Percentiles rank a stretch among this genome's conserved stretches.
phyloP scores from a whole-genome alignment of 768 basidiomycete species.

The Kwoniella sp. region DNA sequence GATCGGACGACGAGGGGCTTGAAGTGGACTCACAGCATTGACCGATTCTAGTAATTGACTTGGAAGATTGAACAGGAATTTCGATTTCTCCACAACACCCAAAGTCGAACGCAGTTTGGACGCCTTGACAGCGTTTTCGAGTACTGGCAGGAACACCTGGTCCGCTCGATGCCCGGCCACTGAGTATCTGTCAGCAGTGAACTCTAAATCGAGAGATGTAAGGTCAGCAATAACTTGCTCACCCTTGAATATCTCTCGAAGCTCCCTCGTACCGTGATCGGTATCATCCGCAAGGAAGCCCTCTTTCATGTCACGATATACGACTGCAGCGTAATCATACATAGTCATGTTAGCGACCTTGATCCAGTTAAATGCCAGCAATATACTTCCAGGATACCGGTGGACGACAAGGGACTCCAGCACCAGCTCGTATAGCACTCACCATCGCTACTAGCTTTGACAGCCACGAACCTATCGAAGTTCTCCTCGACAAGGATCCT shows the following conservation, averaged over 20 bases:
- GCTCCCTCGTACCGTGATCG: conserved; percentile 78
- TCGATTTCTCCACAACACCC: conserved; percentile 91
- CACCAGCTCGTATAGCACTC: conserved; percentile 22
- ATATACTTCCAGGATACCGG: too few species aligned
- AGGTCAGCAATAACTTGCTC: too few species aligned
- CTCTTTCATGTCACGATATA: conserved; percentile 91
- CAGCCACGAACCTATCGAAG: conserved; percentile 95
- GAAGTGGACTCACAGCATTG: conserved; percentile 69
- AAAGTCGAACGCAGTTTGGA: conserved; percentile 88
- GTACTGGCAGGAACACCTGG: conserved; percentile 90
- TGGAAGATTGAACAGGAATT: conserved; percentile 98
- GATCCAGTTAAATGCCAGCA: background rate
- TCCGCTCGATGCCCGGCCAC: conserved; percentile 90
- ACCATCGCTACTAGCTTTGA: conserved; percentile 97
- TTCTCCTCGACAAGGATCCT: conserved; percentile 94
- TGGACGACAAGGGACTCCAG: background rate
- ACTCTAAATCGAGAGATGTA: background rate
- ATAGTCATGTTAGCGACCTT: background rate
- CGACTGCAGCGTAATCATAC: conserved; percentile 60
- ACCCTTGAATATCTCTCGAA: conserved; percentile 86
- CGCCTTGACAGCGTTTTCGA: conserved; percentile 93
- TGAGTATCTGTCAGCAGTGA: conserved; percentile 51
- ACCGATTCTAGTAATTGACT: conserved; percentile 84
- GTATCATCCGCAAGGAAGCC: conserved; percentile 73
- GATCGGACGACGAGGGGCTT: too few species aligned